Evolutionary conservation across 2,329 filamentous ascomycete genomes (phyloP).

Genomic region (Calonectria pteridis): DNA sequence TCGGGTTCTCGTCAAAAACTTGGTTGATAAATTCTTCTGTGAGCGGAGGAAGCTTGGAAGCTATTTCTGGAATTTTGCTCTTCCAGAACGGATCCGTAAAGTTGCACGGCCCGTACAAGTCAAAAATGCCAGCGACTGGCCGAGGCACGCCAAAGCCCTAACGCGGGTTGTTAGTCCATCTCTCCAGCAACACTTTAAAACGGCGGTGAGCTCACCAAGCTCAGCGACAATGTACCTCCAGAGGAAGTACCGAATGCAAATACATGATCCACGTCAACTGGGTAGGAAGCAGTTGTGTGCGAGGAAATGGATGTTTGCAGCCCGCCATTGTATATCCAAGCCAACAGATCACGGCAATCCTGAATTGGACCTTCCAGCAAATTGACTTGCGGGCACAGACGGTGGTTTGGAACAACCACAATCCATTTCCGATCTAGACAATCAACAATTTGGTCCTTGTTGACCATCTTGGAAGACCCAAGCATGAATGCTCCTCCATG

Average conservation of each 20-base stretch:
- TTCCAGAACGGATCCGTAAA: constrained; percentile 55
- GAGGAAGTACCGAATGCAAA: constrained; percentile 53
- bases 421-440: constrained; percentile 18
- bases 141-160: constrained; percentile 53
- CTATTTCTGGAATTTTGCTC: constrained; percentile 47
- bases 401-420: constrained; percentile 23
- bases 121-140: constrained; percentile 53
- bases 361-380: constrained; percentile 48
- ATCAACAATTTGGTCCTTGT: constrained; percentile 22
- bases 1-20: constrained; percentile 51
- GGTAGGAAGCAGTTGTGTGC: constrained; percentile 14
- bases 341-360: constrained; percentile 51
- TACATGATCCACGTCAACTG: constrained; percentile 46
- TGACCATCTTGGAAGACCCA: constrained; percentile 23
- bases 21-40: constrained; percentile 47
- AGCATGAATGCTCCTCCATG: constrained; percentile 26
- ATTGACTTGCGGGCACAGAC: constrained; percentile 51
- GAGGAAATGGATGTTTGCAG: constrained; percentile 40
- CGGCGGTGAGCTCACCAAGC: constrained; percentile 48
- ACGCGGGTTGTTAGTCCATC: neutral
- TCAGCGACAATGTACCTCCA: constrained; percentile 51
- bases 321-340: constrained; percentile 49
- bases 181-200: neutral
- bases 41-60: constrained; percentile 42
- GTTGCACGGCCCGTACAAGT: constrained; percentile 57